These are phyloP conservation scores for Entomortierella parvispora DNA, from an alignment of 192 early-diverging fungal species.

Conservation along the genomic window DNA sequence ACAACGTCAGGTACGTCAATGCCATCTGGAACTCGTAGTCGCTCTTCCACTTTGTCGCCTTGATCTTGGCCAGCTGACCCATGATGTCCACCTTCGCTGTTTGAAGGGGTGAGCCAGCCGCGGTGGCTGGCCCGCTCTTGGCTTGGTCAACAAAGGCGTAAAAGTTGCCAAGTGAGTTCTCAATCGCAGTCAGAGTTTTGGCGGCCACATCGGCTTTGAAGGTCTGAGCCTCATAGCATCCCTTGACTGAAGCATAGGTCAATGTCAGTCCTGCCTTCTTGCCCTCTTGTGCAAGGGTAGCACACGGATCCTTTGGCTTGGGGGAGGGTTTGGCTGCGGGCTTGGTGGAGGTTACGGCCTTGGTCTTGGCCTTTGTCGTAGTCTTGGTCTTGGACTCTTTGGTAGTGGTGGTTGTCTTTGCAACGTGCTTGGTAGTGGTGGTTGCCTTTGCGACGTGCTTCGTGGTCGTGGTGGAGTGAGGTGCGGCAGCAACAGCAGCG, in stretches of 20 bases:
- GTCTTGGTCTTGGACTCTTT: conserved; percentile 2
- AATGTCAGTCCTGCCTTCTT: conserved; percentile 8
- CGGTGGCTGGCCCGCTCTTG: neutral
- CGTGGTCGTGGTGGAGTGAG: neutral
- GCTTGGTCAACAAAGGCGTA: conserved; percentile 42
- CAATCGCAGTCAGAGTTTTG: conserved; percentile 30
- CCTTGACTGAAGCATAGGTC: conserved; percentile 22
- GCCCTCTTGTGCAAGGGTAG: conserved; percentile 28
- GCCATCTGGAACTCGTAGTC: conserved; percentile 50
- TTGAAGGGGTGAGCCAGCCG: conserved; percentile 16
- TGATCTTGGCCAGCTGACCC: conserved; percentile 36
- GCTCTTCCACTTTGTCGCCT: conserved; percentile 32
- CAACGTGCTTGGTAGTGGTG: neutral
- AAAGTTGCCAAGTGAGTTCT: conserved; percentile 46
- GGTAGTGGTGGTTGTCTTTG: conserved; percentile 16
- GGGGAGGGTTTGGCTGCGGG: conserved; percentile 3
- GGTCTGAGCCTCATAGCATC: conserved; percentile 36
- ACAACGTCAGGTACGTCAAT: conserved; percentile 44
- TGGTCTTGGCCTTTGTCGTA: conserved; percentile 15
- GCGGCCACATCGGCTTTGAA: conserved; percentile 33
- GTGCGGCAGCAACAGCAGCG: conserved; percentile 38
- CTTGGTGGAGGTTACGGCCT: neutral
- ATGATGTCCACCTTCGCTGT: conserved; percentile 32
- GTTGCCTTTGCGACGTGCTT: neutral
- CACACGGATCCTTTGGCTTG: conserved; percentile 30